Evolutionary conservation across 495 filamentous ascomycete genomes (phyloP).

Genomic region (Penicillium mononematosum): DNA sequence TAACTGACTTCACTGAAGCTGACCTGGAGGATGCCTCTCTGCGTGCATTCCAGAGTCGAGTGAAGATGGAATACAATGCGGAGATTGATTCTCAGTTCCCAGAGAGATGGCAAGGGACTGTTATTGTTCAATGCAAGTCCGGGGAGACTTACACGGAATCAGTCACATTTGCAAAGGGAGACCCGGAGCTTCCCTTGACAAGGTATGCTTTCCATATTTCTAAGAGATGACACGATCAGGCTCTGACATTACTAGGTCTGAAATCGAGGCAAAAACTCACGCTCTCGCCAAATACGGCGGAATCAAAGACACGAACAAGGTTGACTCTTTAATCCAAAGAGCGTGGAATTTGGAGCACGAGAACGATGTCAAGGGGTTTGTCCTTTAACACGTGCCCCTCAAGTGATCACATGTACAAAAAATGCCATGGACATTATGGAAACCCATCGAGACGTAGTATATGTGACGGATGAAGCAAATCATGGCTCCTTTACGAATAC

Average conservation of each 20-base stretch:
- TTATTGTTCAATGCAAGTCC: constrained; percentile 31
- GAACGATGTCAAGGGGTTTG: constrained; percentile 24
- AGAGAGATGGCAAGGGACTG: constrained; percentile 32
- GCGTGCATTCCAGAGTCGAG: constrained; percentile 31
- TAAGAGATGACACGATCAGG: not conserved
- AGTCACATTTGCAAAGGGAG: constrained; percentile 34
- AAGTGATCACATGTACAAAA: not conserved
- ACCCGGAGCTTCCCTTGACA: constrained; percentile 33
- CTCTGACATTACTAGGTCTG: constrained; percentile 17
- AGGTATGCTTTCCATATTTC: constrained; percentile 20
- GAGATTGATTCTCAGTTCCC: constrained; percentile 36
- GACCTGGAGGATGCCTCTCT: constrained; percentile 27
- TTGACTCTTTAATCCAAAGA: constrained; percentile 26
- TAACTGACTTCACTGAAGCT: constrained; percentile 37
- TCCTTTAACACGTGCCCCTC: constrained; percentile 8
- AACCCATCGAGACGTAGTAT: not conserved
- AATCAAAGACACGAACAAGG: constrained; percentile 19
- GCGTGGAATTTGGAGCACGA: constrained; percentile 33
- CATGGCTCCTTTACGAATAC: not conserved
- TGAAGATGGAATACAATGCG: constrained; percentile 31
- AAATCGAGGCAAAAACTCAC: constrained; percentile 29
- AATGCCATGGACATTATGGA: not conserved
- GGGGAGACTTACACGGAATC: constrained; percentile 28
- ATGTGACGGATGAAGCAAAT: not conserved
- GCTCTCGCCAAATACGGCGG: constrained; percentile 31